Evolutionary conservation across 495 filamentous ascomycete genomes (phyloP).

Genomic region (Aspergillus cavernicola): DNA sequence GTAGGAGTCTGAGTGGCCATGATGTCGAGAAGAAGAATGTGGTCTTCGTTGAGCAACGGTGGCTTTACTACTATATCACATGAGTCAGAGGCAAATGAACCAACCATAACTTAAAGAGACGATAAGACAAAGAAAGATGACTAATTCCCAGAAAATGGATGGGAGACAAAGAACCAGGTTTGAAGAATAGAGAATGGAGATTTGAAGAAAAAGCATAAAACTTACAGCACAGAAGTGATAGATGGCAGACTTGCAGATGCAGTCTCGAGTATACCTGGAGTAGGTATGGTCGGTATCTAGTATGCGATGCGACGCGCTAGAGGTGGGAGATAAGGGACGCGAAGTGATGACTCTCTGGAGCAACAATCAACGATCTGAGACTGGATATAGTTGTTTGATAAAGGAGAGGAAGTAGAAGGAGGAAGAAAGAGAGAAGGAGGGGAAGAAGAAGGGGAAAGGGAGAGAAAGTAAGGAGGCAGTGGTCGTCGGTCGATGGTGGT

Average conservation of each 20-base stretch:
- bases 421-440: slow-evolving; percentile 7
- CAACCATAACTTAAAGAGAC: slow-evolving; percentile 10
- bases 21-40: slow-evolving; percentile 19
- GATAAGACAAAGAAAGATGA: slow-evolving; percentile 1
- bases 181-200: neutral
- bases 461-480: slow-evolving; percentile 7
- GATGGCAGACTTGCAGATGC: slow-evolving; percentile 17
- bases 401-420: slow-evolving; percentile 9
- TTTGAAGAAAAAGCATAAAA: neutral
- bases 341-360: slow-evolving; percentile 2
- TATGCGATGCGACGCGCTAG: slow-evolving; percentile 32
- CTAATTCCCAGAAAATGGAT: neutral
- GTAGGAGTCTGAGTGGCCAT: slow-evolving; percentile 48
- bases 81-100: slow-evolving; percentile 21
- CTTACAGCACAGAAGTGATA: slow-evolving; percentile 11
- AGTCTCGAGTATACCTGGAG: slow-evolving; percentile 7
- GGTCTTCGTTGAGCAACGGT: slow-evolving; percentile 8
- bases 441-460: slow-evolving; percentile 6
- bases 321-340: slow-evolving; percentile 18
- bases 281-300: too few species aligned
- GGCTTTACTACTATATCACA: slow-evolving; percentile 22
- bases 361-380: slow-evolving; percentile 8
- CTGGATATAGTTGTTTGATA: slow-evolving; percentile 12
- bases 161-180: neutral
- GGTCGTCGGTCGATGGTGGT: neutral